Base-by-base conservation (phyloP, 495 filamentous ascomycete genomes). In the Penicillium taxi region DNA sequence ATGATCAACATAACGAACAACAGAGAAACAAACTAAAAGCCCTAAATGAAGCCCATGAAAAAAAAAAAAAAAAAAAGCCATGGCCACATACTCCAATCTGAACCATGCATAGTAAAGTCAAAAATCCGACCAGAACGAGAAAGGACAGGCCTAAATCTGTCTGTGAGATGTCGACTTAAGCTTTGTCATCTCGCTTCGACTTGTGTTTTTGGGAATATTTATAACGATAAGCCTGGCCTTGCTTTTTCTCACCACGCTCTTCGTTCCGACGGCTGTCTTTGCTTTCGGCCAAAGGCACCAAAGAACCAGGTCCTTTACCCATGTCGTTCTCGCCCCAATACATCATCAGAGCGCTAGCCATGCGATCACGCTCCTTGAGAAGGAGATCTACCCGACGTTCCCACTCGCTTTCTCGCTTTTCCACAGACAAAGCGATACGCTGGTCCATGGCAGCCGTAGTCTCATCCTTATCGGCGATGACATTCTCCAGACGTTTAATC, bases 331-430 rank as follows among this genome's bases (percentile, higher is more conserved):
- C 67, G 1, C 69, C 69, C 69, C 69, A 72, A 3, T 39, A 48
- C 59, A 53, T 59, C 58, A 74, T 53, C 36, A 74, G 53, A 9
- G 62, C 69, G 35, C 64, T 71, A 9, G 64, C 67, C 65, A 75
- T 66, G 27, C 63, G 68, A 20, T 70, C 72, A 23, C 73, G 59
- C 37, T 81, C 76, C 41, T 67, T 66, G 28, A 81, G 73, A 6
- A 75, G 45, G 5, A 77, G 42, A 30, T 75, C 63, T 8, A 70
- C 52, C 8, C 71, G 63, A 1, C 64, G 57, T 36, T 69, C 59
- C 71, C 71, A 74, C 37, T 73, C 69, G 23, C 58, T 58, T 48
- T 74, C 71, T 23, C 68, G 59, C 37, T 63, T 65, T 25, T 72
- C 67, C 9, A 69, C 57, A 4, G 63, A 64, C 28, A 58, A 44